Base-by-base conservation (phyloP, 805 yeast genomes). In the Candida glaebosa region DNA sequence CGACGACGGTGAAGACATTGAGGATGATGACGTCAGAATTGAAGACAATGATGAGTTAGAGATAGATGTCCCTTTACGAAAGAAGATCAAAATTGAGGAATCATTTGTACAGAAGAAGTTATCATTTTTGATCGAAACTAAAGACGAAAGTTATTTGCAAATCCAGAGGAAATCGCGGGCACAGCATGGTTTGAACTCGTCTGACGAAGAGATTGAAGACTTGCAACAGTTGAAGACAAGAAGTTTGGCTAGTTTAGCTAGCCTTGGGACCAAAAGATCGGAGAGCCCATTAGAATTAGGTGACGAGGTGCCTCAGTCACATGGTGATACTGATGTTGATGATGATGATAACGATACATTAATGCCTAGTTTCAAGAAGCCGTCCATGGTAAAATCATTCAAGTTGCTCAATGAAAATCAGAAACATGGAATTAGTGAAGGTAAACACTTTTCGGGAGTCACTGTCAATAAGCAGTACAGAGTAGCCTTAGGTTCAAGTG, bases 21-120 rank as follows among this genome's bases (percentile, higher is more conserved):
- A 56, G 19, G 60, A 58, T 6, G 57, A 62, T 22, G 49, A 48
- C 18, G 41, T 44, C 5, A 54, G 45, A 10, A 51, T 43, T 3
- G 48, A 45, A 7, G 40, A 48, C 3, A 48, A 46, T 8, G 51
- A 51, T 9, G 55, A 51, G 24, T 47, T 46, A 9, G 56, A 48
- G 25, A 48, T 42, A 3, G 50, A 54, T 17, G 51, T 50, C 22
- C 58, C 50, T 36, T 60, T 59, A 32, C 65, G 55, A 44, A 63
- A 68, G 43, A 52, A 53, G 3, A 56, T 65, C 5, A 56, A 58
- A n/a, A 52, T 80, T 30, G 75, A 79, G 5, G 76, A 75, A 53
- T 73, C 74, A 0, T 80, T 76, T 54, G 82, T 81, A 4, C 80
- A 76, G 35, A 69, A 65, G 42, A 76, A 77, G 37, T 60, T 81